phyloP scores from a whole-genome alignment of 202 grass and related monocot genomes.

The Bolboschoenoplectus hybrid region DNA sequence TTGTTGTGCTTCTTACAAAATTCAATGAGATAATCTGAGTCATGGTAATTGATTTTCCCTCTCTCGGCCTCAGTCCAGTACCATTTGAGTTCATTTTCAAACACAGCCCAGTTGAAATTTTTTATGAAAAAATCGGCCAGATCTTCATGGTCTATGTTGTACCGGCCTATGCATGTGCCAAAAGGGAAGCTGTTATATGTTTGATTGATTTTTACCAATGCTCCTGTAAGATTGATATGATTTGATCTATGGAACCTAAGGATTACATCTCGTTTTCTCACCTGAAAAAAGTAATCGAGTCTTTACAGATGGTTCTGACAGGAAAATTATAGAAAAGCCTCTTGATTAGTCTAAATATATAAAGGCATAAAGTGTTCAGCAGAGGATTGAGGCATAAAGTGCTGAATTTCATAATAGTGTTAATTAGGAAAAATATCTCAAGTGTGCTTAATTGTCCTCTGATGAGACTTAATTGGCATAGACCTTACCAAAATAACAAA shows the following conservation, averaged over 20 bases:
- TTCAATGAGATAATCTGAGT: constrained; percentile 84
- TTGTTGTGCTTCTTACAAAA: constrained; percentile 83
- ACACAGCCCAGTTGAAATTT: constrained; percentile 98
- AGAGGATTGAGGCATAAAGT: constrained; percentile 5
- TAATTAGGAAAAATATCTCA: constrained; percentile 11
- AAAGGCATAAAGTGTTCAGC: not conserved
- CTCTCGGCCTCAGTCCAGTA: constrained; percentile 85
- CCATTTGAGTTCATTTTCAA: constrained; percentile 98
- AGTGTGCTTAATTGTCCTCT: not conserved
- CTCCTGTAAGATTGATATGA: constrained; percentile 43
- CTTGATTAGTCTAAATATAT: not conserved
- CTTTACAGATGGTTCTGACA: constrained; percentile 23
- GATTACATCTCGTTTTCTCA: constrained; percentile 80
- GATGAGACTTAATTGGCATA: not conserved
- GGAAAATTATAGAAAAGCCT: constrained; percentile 2
- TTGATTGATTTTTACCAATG: constrained; percentile 71
- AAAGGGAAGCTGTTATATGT: constrained; percentile 78
- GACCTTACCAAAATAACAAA: not conserved
- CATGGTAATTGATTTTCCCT: constrained; percentile 80
- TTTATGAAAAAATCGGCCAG: constrained; percentile 84
- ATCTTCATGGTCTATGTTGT: constrained; percentile 90
- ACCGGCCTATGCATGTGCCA: constrained; percentile 76
- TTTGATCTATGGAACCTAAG: constrained; percentile 68
- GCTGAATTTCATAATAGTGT: not conserved
- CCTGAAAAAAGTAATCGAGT: constrained; percentile 45